Evolutionary conservation across 768 basidiomycete genomes (phyloP), one percentile per base, ranked within the genome.

Genomic region (Mycena chlorophos): DNA sequence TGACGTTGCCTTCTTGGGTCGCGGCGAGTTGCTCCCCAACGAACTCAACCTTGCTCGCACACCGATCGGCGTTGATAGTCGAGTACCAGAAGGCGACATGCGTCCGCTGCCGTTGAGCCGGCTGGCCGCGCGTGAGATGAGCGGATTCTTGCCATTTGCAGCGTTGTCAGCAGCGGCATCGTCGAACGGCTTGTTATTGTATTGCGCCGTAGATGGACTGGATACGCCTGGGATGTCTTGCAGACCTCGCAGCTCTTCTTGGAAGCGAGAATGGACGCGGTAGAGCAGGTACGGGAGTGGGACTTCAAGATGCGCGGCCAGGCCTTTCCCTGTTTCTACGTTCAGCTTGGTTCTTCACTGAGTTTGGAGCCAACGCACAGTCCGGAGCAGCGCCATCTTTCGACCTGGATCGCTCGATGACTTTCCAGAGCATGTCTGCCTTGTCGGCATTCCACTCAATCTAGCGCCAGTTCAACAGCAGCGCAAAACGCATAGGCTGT

Each of bases 391-490:
- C 81, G 51, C 84, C 85, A 58, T 91, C 88, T 26, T 80, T 82
- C 4, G 85, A 80, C 52, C 89, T 80, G 29, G 89, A 89, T 63
- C 83, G 80, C 51, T 90, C 86, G 58, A 94, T 91, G 40, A 89
- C 88, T 69, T 91, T 89, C 91, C 91, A 94, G 6, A 94, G 75
- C 5, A 90, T 82, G 58, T 87, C 86, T 42, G 92, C 91, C 68
- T 93, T 94, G 55, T 92, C 89, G 6, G 81, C 62, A 39, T 81
- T 89, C 91, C 91, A 94, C 75, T 89, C 86, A 68, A 94, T 86
- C 91, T 93, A 64, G 55, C 56, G 51, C 52, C 39, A 51, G 58
- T 59, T 46, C 54, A 62, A 51, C 31, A 45, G 54, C 39, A 50
- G 27, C 52, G 19, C 31, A n/a, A 42, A 46, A 48, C 52, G 19